Evolutionary conservation across 305 asterid genomes (phyloP).

Genomic region (Fraxinus nigra): DNA sequence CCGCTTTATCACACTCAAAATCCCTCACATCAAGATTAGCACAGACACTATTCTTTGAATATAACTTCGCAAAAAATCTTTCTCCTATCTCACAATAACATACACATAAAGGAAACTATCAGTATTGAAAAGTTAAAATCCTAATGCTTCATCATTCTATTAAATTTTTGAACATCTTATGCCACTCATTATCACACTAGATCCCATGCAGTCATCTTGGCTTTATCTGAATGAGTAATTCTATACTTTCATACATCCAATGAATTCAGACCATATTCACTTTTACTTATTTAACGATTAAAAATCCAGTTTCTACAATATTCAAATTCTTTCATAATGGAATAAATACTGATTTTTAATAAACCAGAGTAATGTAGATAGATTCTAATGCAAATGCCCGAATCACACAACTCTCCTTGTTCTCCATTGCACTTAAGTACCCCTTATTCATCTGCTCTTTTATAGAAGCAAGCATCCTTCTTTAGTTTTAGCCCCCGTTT

Average conservation of each 20-base stretch:
- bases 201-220: neutral
- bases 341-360: neutral
- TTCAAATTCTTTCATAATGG: neutral
- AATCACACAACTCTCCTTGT: neutral
- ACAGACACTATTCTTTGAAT: neutral
- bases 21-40: neutral
- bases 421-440: neutral
- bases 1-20: neutral
- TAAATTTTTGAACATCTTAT: neutral
- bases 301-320: neutral
- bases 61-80: neutral
- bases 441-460: neutral
- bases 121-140: neutral
- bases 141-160: neutral
- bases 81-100: neutral
- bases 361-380: neutral
- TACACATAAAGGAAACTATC: neutral
- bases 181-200: neutral
- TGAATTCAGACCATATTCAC: neutral
- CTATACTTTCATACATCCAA: neutral
- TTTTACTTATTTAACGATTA: neutral
- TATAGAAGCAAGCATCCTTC: neutral
- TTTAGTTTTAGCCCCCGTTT: neutral
- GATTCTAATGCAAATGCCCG: neutral
- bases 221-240: neutral